A percentile compares a stretch with the other conserved stretches of the same genome.
phyloP scores from a whole-genome alignment of 352 stramenopile genomes.

The Globisporangium parvum region DNA sequence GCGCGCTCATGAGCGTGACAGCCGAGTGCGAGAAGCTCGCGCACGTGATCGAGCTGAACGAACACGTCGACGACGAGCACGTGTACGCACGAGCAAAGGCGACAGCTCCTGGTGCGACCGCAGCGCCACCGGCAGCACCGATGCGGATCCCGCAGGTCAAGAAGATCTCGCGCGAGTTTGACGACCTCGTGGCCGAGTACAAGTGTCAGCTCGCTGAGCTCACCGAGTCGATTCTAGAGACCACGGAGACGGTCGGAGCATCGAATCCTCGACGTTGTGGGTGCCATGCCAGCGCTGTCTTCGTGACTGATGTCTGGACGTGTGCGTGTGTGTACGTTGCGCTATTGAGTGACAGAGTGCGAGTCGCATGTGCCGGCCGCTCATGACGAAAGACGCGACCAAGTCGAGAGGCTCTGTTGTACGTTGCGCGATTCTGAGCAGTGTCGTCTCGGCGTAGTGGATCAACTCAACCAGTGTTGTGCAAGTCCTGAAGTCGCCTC shows the following conservation, averaged over 20 bases:
- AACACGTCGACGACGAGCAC: conserved; percentile 26
- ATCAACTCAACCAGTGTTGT: too few species aligned
- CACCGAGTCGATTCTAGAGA: conserved; percentile 48
- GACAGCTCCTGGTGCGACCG: neutral
- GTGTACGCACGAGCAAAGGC: neutral
- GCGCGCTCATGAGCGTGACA: conserved; percentile 30
- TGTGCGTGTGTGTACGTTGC: too few species aligned
- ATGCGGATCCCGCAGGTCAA: conserved; percentile 35
- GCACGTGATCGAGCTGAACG: conserved; percentile 39
- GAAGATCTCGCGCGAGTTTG: conserved; percentile 50
- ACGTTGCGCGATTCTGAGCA: neutral
- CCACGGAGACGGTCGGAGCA: conserved; percentile 24
- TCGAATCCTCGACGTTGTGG: neutral
- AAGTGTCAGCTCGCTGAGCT: conserved; percentile 50
- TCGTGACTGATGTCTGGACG: neutral
- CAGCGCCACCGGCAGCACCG: neutral
- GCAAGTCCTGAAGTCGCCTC: neutral
- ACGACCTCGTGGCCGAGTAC: conserved; percentile 33
- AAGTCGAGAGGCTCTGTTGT: conserved; percentile 14
- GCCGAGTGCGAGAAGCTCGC: conserved; percentile 24
- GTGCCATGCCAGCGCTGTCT: neutral
- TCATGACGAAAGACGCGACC: conserved; percentile 4
- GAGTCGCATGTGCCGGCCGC: conserved; percentile 7
- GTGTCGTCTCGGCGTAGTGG: too few species aligned
- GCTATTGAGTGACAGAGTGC: conserved; percentile 1